These are phyloP conservation scores for Plasmopara halstedii DNA, from an alignment of 352 stramenopile genomes.

Conservation along the genomic window DNA sequence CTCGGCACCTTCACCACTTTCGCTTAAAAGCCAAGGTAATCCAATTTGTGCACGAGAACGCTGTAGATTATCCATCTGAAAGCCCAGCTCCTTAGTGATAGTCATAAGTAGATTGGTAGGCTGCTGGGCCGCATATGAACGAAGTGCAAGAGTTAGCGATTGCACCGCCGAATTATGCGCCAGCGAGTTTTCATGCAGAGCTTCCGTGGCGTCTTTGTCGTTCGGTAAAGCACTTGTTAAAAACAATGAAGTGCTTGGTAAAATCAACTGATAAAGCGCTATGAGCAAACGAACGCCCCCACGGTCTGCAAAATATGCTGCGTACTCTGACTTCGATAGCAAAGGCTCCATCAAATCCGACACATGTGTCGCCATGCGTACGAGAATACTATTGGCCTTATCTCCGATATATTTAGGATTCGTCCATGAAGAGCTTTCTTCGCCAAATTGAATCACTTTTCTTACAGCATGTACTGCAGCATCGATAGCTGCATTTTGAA, in stretches of 20 bases:
- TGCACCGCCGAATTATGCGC: slow-evolving; percentile 87
- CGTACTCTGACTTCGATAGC: slow-evolving; percentile 91
- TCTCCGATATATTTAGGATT: slow-evolving; percentile 8
- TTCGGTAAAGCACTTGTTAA: slow-evolving; percentile 47
- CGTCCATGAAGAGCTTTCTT: slow-evolving; percentile 34
- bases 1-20: slow-evolving; percentile 44
- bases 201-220: slow-evolving; percentile 4
- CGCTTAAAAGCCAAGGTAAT: slow-evolving; percentile 30
- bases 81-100: slow-evolving; percentile 54
- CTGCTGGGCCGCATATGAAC: slow-evolving; percentile 84
- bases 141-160: slow-evolving; percentile 82
- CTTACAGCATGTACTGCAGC: slow-evolving; percentile 87
- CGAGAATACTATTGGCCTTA: slow-evolving; percentile 32
- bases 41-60: slow-evolving; percentile 32
- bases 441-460: slow-evolving; percentile 79
- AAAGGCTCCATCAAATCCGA: slow-evolving; percentile 92
- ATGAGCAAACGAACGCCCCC: slow-evolving; percentile 88
- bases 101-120: slow-evolving; percentile 70
- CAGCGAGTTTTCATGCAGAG: slow-evolving; percentile 12
- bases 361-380: slow-evolving; percentile 74
- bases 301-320: slow-evolving; percentile 84
- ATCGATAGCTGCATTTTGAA: slow-evolving; percentile 82
- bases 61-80: slow-evolving; percentile 43
- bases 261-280: slow-evolving; percentile 82
- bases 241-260: slow-evolving; percentile 77